These are phyloP conservation scores for Talaromyces sp. DNA, from an alignment of 2,329 filamentous ascomycete genomes.

Conservation along the genomic window DNA sequence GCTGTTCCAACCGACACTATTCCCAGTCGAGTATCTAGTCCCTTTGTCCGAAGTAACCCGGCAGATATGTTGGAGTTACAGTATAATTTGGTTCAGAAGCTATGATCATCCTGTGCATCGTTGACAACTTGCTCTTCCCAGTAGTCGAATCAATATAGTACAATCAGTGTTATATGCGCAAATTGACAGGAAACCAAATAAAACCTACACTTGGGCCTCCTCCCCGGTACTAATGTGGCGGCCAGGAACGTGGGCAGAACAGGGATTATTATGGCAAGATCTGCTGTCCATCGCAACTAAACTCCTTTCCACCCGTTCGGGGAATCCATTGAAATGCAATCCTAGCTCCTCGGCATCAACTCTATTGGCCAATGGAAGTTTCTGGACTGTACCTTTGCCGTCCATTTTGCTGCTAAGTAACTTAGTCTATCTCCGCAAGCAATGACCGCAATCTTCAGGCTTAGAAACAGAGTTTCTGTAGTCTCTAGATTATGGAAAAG, in stretches of 20 bases:
- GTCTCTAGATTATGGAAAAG: conserved; percentile 3
- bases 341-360: conserved; percentile 2
- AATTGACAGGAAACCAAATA: background rate
- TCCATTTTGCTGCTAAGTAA: background rate
- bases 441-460: conserved; percentile 7
- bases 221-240: conserved; percentile 9
- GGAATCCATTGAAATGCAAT: background rate
- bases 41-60: background rate
- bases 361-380: conserved; percentile 18
- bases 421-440: conserved; percentile 4
- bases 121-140: background rate
- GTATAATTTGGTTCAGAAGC: background rate
- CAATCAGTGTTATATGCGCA: background rate
- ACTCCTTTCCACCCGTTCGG: background rate
- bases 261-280: conserved; percentile 19
- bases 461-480: conserved; percentile 3
- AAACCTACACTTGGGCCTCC: conserved; percentile 19
- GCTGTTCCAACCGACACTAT: conserved; percentile 13
- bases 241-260: conserved; percentile 12
- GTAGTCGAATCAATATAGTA: conserved; percentile 13
- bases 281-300: conserved; percentile 11
- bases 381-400: conserved; percentile 8
- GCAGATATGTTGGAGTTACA: too few relatives aligned
- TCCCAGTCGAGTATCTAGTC: conserved; percentile 9
- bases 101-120: conserved; percentile 3